A percentile compares a stretch with the other conserved stretches of the same genome.
These are phyloP conservation scores for Candida endomychidarum DNA, from an alignment of 805 yeast species.

Conservation along the genomic window DNA sequence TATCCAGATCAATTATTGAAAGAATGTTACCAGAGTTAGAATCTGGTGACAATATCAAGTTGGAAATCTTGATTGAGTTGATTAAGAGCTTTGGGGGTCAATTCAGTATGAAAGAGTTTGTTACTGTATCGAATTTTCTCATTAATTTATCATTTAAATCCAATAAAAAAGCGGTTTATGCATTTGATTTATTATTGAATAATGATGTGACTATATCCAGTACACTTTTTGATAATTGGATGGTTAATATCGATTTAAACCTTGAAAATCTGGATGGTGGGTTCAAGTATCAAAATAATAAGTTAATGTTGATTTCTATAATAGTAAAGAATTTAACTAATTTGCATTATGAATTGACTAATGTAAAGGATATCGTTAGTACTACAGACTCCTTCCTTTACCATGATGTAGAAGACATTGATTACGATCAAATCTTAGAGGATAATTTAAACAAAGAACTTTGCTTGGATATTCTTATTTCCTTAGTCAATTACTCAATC, in stretches of 20 bases:
- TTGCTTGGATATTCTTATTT: slow-evolving; percentile 43
- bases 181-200: slow-evolving; percentile 39
- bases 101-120: slow-evolving; percentile 37
- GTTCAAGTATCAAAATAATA: slow-evolving; percentile 14
- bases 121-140: slow-evolving; percentile 25
- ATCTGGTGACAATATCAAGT: slow-evolving; percentile 49
- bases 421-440: slow-evolving; percentile 43
- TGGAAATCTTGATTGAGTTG: slow-evolving; percentile 61
- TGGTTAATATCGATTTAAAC: slow-evolving; percentile 13
- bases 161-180: slow-evolving; percentile 47
- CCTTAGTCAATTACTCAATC: slow-evolving; percentile 16
- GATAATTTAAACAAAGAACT: slow-evolving; percentile 53
- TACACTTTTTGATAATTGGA: slow-evolving; percentile 19
- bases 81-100: slow-evolving; percentile 48
- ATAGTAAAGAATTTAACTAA: slow-evolving; percentile 14
- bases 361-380: slow-evolving; percentile 16
- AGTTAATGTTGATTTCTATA: slow-evolving; percentile 10
- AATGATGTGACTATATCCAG: slow-evolving; percentile 13
- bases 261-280: slow-evolving; percentile 18
- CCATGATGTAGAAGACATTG: slow-evolving; percentile 32
- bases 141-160: slow-evolving; percentile 39
- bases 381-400: slow-evolving; percentile 20
- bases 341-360: slow-evolving; percentile 4
- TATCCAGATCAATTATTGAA: slow-evolving; percentile 33
- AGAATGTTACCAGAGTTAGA: slow-evolving; percentile 36